phyloP scores from a whole-genome alignment of 306 rosid genomes.

The Cicer cuneatum region DNA sequence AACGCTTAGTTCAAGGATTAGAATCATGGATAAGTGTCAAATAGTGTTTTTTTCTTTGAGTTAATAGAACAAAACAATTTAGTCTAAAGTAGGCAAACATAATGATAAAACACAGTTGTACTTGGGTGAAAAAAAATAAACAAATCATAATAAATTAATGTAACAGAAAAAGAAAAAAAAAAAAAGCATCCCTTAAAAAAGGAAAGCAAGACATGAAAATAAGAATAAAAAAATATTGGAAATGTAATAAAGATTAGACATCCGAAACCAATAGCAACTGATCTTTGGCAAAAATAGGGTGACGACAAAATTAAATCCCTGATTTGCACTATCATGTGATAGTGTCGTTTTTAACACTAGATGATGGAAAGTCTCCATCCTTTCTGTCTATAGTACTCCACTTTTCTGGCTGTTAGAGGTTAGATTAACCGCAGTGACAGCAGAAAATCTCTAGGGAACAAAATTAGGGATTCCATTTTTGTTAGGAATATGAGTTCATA shows the following conservation, averaged over 20 bases:
- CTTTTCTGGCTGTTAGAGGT: slow-evolving; percentile 3
- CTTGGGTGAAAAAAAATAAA: slow-evolving; percentile 33
- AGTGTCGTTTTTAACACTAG: slow-evolving; percentile 36
- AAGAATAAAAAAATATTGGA: slow-evolving; percentile 26
- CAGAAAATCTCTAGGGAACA: slow-evolving; percentile 38
- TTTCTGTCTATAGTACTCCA: slow-evolving; percentile 37
- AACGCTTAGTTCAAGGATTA: background rate
- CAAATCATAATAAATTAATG: slow-evolving; percentile 42
- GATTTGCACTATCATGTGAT: slow-evolving; percentile 37
- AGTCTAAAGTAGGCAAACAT: background rate
- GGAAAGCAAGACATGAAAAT: slow-evolving; percentile 20
- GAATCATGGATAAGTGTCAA: slow-evolving; percentile 1
- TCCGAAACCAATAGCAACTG: slow-evolving; percentile 47
- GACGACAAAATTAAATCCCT: slow-evolving; percentile 42
- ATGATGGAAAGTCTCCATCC: slow-evolving; percentile 34
- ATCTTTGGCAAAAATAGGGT: slow-evolving; percentile 48
- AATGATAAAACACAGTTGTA: slow-evolving; percentile 12
- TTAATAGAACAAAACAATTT: slow-evolving; percentile 6
- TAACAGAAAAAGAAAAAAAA: slow-evolving; percentile 17
- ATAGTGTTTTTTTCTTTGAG: background rate
- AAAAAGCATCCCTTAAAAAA: slow-evolving; percentile 44
- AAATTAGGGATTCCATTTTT: slow-evolving; percentile 48
- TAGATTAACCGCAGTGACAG: background rate
- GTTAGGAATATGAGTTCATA: slow-evolving; percentile 51
- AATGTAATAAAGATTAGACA: slow-evolving; percentile 38